phyloP scores from a whole-genome alignment of 2,329 filamentous ascomycete species.

The Exophiala mesophila region DNA sequence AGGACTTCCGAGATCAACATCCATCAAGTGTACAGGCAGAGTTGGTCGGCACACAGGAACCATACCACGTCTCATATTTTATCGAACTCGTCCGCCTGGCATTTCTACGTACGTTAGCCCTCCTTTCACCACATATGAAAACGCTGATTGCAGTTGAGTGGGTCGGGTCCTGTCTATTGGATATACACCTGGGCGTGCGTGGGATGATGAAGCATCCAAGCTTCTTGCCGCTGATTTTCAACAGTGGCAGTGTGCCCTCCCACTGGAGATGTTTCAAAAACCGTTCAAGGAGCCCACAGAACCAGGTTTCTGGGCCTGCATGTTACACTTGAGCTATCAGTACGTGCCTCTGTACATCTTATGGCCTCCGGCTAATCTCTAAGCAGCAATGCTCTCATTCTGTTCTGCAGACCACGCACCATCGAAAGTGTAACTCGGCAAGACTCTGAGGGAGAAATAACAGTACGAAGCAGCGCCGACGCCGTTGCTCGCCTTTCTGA shows the following conservation, averaged over 20 bases:
- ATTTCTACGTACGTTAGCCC: constrained; percentile 3
- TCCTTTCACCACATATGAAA: constrained; percentile 3
- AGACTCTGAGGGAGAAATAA: constrained; percentile 5
- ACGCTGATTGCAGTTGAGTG: constrained; percentile 3
- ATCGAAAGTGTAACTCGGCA: constrained; percentile 6
- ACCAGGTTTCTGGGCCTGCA: constrained; percentile 6
- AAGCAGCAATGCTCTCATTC: constrained; percentile 4
- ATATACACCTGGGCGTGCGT: constrained; percentile 5
- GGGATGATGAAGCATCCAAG: neutral
- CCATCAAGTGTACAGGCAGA: neutral
- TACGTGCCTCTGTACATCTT: neutral
- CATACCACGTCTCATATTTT: constrained; percentile 4
- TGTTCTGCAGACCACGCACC: constrained; percentile 4
- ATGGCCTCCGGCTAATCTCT: constrained; percentile 1
- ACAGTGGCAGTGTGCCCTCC: neutral
- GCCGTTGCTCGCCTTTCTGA: constrained; percentile 21
- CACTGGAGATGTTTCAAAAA: neutral
- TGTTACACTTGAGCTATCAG: constrained; percentile 5
- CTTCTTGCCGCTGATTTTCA: neutral
- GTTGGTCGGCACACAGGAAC: neutral
- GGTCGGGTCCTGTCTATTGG: constrained; percentile 5
- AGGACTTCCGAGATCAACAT: constrained; percentile 14
- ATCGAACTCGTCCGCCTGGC: constrained; percentile 1
- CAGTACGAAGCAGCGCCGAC: neutral
- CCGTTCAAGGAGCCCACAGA: neutral